Evolutionary conservation across 305 asterid genomes (phyloP), one percentile per base, ranked within the genome.

Genomic region (Solanum hybrid): DNA sequence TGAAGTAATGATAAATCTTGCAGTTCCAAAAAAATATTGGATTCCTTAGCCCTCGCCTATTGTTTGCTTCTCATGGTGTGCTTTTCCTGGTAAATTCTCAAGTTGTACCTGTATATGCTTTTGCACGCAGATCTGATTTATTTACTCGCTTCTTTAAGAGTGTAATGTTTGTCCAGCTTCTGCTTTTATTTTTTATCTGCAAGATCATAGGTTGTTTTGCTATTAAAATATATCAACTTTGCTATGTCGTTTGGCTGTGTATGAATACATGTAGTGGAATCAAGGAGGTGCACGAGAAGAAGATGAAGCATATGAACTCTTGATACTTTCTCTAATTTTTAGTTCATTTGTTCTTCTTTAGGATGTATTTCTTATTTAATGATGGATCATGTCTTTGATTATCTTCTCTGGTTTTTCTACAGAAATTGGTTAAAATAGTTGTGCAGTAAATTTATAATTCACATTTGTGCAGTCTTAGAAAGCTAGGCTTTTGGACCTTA

Each of bases 401-500:
- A 32, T 56, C 14, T 85, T 56, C 77, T 85, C 76, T 85, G 77
- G 1, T 56, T 85, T 56, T 13, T n/a, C 77, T 56, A 11, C n/a
- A 11, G 22, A 56, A 51, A 85, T 56, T 85, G 17, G 76, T 56
- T 31, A 85, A 85, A 34, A 22, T 56, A 56, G 46, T 56, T 12
- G 12, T 85, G 77, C 22, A n/a, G 5, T 12, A 6, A 56, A 85
- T 85, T 6, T 20, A 56, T 6, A 31, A 2, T 56, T 60, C 51
- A 56, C 36, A 29, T 51, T 22, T 56, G 5, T 5, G 9, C 51
- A 85, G 77, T 56, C 46, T 34, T 56, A 1, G n/a, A 85, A 85
- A 85, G 46, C 51, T 32, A n/a, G 6, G 12, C 88, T 85, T 95
- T 97, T 90, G 99, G 37, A 35, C 37, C 37, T 35, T 35, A 35